Evolutionary conservation across 495 filamentous ascomycete species (phyloP).

Genomic region (Cercophora newfieldiana): DNA sequence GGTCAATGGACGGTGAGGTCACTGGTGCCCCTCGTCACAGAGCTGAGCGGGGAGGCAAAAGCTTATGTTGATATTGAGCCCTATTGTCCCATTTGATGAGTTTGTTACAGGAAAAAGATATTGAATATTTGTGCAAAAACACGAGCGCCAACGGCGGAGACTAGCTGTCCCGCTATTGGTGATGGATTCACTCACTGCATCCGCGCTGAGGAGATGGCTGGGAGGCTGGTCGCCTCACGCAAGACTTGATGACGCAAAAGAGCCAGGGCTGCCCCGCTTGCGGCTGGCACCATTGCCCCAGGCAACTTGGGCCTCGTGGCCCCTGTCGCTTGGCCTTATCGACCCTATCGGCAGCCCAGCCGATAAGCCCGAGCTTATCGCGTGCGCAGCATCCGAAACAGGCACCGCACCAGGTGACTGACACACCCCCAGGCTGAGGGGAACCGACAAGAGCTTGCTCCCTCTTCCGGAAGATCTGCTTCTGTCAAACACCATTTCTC

Average conservation of each 20-base stretch:
- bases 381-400: conserved; percentile 17
- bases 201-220: background rate
- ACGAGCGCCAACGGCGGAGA: no score
- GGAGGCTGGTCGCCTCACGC: background rate
- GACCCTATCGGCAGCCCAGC: background rate
- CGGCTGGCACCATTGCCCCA: conserved; percentile 2
- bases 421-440: background rate
- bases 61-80: no score
- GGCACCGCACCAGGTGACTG: conserved; percentile 8
- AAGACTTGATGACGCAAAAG: background rate
- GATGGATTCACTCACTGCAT: background rate
- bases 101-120: no score
- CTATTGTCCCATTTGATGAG: no score
- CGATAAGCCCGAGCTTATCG: background rate
- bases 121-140: no score
- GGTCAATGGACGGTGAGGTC: no score
- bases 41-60: no score
- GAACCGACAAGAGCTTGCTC: conserved; percentile 8
- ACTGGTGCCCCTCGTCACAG: no score
- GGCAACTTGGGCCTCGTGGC: conserved; percentile 11
- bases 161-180: no score
- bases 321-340: background rate
- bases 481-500: background rate
- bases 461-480: background rate
- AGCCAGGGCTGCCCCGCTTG: background rate